Conservation (phyloP, 257 asterid genomes). For the Datura wrightii region DNA sequence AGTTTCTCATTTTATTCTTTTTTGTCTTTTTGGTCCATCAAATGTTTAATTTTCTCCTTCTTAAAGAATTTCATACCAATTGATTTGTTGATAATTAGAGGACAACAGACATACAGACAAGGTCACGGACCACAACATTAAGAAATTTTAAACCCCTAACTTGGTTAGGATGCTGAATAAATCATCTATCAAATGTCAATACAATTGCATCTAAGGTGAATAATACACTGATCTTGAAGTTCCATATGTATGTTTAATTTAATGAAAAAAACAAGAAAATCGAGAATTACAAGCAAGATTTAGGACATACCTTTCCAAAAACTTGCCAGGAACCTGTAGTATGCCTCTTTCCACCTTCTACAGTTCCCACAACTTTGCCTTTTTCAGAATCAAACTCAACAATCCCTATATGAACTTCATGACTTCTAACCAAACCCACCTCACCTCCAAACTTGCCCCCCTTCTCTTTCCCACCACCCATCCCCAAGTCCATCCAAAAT, state of each 20-base stretch:
- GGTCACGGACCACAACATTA: background rate
- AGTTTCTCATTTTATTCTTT: background rate
- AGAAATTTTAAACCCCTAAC: background rate
- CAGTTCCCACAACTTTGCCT: slow-evolving; percentile 46
- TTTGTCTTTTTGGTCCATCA: slow-evolving; percentile 17
- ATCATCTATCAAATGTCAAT: background rate
- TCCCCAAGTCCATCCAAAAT: slow-evolving; percentile 89
- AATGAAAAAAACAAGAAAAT: background rate
- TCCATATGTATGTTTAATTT: background rate
- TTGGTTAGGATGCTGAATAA: slow-evolving; percentile 5
- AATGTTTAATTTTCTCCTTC: background rate
- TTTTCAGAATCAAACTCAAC: slow-evolving; percentile 61
- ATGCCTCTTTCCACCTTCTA: slow-evolving; percentile 41
- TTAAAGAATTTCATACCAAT: background rate
- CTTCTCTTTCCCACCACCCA: slow-evolving; percentile 44
- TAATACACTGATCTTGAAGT: background rate
- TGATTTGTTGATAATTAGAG: background rate
- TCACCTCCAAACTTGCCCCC: slow-evolving; percentile 43
- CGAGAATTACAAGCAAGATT: background rate
- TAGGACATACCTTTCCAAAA: slow-evolving; percentile 56
- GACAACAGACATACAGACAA: background rate
- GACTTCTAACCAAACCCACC: slow-evolving; percentile 39
- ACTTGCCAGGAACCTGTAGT: slow-evolving; percentile 47
- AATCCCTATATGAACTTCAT: slow-evolving; percentile 38
- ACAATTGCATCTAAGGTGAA: background rate